These are phyloP conservation scores for Lentinula guzmanii DNA, from an alignment of 768 basidiomycete genomes.

Conservation along the genomic window DNA sequence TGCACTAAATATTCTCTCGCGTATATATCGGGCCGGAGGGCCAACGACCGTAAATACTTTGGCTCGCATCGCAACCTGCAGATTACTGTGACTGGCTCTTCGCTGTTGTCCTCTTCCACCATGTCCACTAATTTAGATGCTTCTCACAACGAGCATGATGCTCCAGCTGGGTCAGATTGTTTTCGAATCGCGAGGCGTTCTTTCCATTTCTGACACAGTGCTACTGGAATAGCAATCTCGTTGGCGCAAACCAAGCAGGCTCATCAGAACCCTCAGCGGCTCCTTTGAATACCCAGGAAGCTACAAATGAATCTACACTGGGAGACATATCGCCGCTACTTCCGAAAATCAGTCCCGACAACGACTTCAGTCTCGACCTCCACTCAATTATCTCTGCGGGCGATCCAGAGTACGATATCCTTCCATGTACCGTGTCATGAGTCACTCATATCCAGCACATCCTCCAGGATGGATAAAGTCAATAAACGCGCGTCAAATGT, in stretches of 20 bases:
- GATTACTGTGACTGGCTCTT: background rate
- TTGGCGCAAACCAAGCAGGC: background rate
- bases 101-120: background rate
- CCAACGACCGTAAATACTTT: background rate
- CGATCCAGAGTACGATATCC: conserved; percentile 5
- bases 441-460: conserved; percentile 14
- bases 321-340: conserved; percentile 12
- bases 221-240: background rate
- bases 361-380: conserved; percentile 33
- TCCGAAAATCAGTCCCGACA: conserved; percentile 48
- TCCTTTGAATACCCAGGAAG: background rate
- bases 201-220: background rate
- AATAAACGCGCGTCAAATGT: conserved; percentile 77
- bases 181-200: background rate
- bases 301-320: background rate
- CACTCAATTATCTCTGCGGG: conserved; percentile 23
- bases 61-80: background rate
- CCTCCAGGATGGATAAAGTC: conserved; percentile 38
- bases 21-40: background rate
- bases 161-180: background rate
- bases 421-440: conserved; percentile 2
- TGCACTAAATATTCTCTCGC: background rate
- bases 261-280: background rate
- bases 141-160: conserved; percentile 1
- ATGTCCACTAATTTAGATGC: background rate